phyloP scores from a whole-genome alignment of 371 early-diverging fungal genomes.

The Entomophthora muscae region DNA sequence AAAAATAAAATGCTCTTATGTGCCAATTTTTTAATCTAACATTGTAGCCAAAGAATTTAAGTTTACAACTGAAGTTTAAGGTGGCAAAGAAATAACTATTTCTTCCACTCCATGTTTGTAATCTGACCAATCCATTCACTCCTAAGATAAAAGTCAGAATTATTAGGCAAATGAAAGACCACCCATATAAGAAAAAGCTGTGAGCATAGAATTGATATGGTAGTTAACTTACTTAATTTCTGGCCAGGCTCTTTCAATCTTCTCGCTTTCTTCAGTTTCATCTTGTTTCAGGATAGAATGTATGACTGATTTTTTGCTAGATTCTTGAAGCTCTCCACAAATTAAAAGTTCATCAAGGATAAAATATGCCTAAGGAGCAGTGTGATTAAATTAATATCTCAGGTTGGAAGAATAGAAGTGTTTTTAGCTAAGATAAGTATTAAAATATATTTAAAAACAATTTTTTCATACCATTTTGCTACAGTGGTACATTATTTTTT shows the following conservation, averaged over 20 bases:
- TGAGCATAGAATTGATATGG: not conserved
- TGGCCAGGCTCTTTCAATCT: conserved; percentile 2
- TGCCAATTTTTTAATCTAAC: no score
- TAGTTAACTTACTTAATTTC: conserved; percentile 3
- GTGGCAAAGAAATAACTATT: no score
- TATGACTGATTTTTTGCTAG: conserved; percentile 60
- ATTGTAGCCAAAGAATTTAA: no score
- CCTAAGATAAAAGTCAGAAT: not conserved
- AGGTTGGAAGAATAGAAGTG: not conserved
- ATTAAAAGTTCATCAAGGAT: conserved; percentile 51
- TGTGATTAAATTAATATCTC: not conserved
- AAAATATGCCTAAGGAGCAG: not conserved
- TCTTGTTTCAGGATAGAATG: conserved; percentile 56
- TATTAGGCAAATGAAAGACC: not conserved
- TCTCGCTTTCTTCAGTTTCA: conserved; percentile 45
- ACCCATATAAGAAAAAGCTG: not conserved
- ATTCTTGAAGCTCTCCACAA: conserved; percentile 70
- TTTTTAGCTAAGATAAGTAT: no score
- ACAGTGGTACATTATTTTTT: no score
- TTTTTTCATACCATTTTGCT: no score
- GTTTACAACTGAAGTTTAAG: no score
- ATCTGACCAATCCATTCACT: not conserved
- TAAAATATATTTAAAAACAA: no score
- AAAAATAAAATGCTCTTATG: no score
- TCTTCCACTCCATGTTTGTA: not conserved